phyloP scores from a whole-genome alignment of 2,329 filamentous ascomycete species.

The Scleromitrula shiraiana region DNA sequence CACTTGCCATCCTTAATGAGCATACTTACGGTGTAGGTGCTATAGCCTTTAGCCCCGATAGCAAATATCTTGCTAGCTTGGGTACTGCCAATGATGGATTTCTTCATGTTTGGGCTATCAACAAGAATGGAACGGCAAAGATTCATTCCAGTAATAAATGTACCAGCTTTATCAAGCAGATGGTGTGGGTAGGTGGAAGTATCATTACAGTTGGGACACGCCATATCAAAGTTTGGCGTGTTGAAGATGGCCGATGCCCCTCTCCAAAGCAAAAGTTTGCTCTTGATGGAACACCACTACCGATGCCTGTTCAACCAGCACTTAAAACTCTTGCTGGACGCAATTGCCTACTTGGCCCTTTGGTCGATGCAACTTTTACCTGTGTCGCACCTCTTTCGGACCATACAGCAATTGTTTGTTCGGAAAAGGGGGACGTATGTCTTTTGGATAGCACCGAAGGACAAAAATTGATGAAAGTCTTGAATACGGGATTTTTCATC shows the following conservation, averaged over 20 bases:
- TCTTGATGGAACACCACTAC: conserved; percentile 34
- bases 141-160: conserved; percentile 87
- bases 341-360: conserved; percentile 74
- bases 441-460: conserved; percentile 68
- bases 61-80: conserved; percentile 77
- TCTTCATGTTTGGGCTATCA: conserved; percentile 83
- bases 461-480: conserved; percentile 60
- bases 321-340: conserved; percentile 73
- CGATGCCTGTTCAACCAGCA: conserved; percentile 32
- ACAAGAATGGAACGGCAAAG: conserved; percentile 70
- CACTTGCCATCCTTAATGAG: conserved; percentile 78
- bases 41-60: conserved; percentile 83
- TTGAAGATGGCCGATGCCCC: conserved; percentile 55
- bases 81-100: conserved; percentile 90
- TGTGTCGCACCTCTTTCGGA: conserved; percentile 66
- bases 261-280: conserved; percentile 58
- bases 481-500: conserved; percentile 55
- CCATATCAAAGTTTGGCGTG: conserved; percentile 88
- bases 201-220: conserved; percentile 83
- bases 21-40: conserved; percentile 85
- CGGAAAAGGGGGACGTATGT: conserved; percentile 85
- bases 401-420: conserved; percentile 71
- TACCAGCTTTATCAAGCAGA: conserved; percentile 75
- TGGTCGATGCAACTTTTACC: conserved; percentile 80
- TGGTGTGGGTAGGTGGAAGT: conserved; percentile 81